Evolutionary conservation across 1,284 basidiomycete species (phyloP), one percentile per base, ranked within the genome.

Genomic region (Cerrena zonata): DNA sequence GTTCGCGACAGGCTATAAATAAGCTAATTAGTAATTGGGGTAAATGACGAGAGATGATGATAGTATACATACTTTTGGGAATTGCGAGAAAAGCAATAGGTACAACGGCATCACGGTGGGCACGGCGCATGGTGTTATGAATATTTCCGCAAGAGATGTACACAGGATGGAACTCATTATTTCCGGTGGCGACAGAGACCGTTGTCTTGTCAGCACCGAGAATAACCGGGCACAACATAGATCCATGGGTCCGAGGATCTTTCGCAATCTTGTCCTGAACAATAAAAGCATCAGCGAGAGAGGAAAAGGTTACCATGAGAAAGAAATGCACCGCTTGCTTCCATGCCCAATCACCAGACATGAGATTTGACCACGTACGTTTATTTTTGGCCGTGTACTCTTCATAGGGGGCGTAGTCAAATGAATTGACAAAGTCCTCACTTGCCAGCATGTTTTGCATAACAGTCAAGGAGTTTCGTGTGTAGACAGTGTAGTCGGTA

Each of bases 171-270:
- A 48, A 63, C 39, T 58, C 58, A 15, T 53, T 51, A 7, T 61
- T 23, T 0, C 61, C 56, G 0, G 60, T 63, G 0, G 50, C 56
- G 7, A 61, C 53, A 0, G 60, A 59, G 1, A 61, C 56, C 0
- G 56, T 60, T 0, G 60, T 62, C 53, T 61, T 61, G 53, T 61
- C 60, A 5, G 48, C 48, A 1, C 61, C 60, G 1, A 53, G 39
- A 22, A 59, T 44, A 10, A 59, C 36, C 1, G 60, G 54, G 2
- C 40, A 25, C 5, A 62, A 49, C 49, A 56, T 56, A 0, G 55
- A 1, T 1, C 59, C 55, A 27, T 58, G 52, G 0, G 43, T 52
- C 0, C 36, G 11, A 1, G 53, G 43, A 41, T 54, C 50, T 34
- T 58, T 51, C 0, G 55, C 46, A 15, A 59, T 58, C 3, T 23